Conservation (phyloP, 2,329 filamentous ascomycete genomes). For the Cercospora sp. region DNA sequence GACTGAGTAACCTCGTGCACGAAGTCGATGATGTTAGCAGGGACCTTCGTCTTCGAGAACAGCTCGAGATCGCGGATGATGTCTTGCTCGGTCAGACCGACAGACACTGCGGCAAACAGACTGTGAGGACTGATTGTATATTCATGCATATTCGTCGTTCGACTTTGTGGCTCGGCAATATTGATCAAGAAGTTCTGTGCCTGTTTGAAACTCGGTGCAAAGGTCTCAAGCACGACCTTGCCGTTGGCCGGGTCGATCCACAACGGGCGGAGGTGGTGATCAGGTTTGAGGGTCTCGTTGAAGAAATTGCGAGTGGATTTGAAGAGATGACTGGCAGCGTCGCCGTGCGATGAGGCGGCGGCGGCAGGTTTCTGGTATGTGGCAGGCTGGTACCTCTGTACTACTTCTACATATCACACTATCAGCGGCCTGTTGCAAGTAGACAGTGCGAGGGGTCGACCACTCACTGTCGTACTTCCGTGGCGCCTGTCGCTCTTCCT, state of each 20-base stretch:
- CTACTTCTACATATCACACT: slow-evolving; percentile 38
- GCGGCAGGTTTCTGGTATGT: slow-evolving; percentile 48
- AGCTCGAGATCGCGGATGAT: slow-evolving; percentile 87
- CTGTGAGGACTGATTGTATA: slow-evolving; percentile 90
- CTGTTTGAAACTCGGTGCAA: slow-evolving; percentile 80
- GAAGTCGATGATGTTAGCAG: slow-evolving; percentile 75
- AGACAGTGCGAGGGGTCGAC: slow-evolving; percentile 17
- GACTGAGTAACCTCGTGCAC: slow-evolving; percentile 81
- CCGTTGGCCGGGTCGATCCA: slow-evolving; percentile 90
- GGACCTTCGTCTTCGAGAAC: slow-evolving; percentile 84
- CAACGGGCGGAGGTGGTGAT: slow-evolving; percentile 84
- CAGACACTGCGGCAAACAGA: slow-evolving; percentile 90
- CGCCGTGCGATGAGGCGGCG: slow-evolving; percentile 41
- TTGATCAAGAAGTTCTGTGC: slow-evolving; percentile 95
- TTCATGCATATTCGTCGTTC: slow-evolving; percentile 89
- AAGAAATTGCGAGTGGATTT: slow-evolving; percentile 74
- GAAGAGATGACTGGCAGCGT: slow-evolving; percentile 58
- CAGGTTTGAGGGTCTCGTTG: slow-evolving; percentile 76
- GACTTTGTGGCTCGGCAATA: slow-evolving; percentile 87
- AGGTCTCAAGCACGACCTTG: slow-evolving; percentile 89
- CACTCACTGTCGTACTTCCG: slow-evolving; percentile 46
- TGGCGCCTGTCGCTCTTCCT: slow-evolving; percentile 33
- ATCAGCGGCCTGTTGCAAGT: slow-evolving; percentile 26
- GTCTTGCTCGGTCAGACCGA: slow-evolving; percentile 84
- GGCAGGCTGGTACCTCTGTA: slow-evolving; percentile 56